Conservation (phyloP, 805 yeast species). For the Saturnispora bothae region DNA sequence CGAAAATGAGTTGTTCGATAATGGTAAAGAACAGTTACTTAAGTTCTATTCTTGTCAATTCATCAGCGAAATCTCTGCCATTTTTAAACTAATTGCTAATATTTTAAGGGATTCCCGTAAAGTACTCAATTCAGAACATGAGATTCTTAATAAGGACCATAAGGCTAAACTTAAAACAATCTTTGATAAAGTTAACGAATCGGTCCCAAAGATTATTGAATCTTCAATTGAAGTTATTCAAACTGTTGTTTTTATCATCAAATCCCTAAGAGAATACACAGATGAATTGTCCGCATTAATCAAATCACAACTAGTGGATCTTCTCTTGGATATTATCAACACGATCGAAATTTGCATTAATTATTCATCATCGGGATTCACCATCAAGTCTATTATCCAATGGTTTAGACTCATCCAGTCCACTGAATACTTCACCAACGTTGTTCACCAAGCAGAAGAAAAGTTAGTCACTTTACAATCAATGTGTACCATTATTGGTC, state of each 20-base stretch:
- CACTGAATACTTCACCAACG: conserved; percentile 15
- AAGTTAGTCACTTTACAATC: conserved; percentile 29
- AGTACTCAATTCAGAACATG: not conserved
- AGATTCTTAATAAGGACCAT: not conserved
- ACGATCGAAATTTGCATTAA: conserved; percentile 21
- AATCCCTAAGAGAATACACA: conserved; percentile 8
- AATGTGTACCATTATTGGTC: conserved; percentile 37
- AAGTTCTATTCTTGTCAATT: conserved; percentile 5
- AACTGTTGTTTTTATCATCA: conserved; percentile 8
- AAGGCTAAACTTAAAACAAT: not conserved
- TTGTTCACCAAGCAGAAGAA: conserved; percentile 12
- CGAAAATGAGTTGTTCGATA: not conserved
- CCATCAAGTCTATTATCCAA: conserved; percentile 25
- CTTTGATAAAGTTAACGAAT: not conserved
- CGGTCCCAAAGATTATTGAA: conserved; percentile 20
- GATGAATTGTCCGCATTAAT: conserved; percentile 12
- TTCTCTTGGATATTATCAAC: conserved; percentile 18
- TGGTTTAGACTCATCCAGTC: conserved; percentile 50
- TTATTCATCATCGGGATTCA: conserved; percentile 17
- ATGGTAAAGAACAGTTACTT: conserved; percentile 1
- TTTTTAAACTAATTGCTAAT: conserved; percentile 1
- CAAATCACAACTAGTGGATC: conserved; percentile 12
- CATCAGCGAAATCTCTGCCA: conserved; percentile 1
- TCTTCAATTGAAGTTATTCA: conserved; percentile 19
- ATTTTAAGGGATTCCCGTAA: conserved; percentile 1